phyloP scores from a whole-genome alignment of 2,329 filamentous ascomycete genomes.

The Curvularia lunata region DNA sequence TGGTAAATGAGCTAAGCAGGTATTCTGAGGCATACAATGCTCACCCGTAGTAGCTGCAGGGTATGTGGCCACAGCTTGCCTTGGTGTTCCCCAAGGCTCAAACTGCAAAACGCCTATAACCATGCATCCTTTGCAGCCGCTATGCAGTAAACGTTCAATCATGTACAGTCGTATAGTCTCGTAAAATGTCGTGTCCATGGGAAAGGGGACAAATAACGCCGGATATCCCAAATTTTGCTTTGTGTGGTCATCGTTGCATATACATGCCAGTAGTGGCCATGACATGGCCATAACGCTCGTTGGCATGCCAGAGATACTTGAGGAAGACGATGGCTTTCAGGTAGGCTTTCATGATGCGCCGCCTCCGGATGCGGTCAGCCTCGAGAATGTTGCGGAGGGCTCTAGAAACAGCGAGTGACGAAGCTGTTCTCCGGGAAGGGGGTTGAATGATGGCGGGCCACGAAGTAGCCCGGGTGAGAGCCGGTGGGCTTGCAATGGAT shows the following conservation, averaged over 20 bases:
- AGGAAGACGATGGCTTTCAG: conserved; percentile 35
- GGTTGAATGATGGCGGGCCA: conserved; percentile 32
- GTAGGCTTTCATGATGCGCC: conserved; percentile 29
- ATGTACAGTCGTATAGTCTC: conserved; percentile 7
- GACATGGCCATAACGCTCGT: conserved; percentile 34
- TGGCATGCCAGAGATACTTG: conserved; percentile 30
- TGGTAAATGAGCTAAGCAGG: neutral
- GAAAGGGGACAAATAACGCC: neutral
- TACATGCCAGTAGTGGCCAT: conserved; percentile 38
- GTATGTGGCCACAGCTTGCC: neutral
- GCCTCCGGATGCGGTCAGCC: conserved; percentile 30
- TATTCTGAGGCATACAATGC: neutral
- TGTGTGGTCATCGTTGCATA: conserved; percentile 27
- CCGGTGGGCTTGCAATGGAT: conserved; percentile 23
- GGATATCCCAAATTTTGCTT: neutral
- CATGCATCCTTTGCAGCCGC: conserved; percentile 11
- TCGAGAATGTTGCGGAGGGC: conserved; percentile 33
- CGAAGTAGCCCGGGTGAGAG: conserved; percentile 25
- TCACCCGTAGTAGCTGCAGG: neutral
- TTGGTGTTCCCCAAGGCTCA: neutral
- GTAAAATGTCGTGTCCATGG: neutral
- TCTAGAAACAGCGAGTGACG: conserved; percentile 25
- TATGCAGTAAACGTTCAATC: conserved; percentile 6
- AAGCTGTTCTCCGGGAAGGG: conserved; percentile 25
- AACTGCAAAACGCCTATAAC: conserved; percentile 10